These are phyloP conservation scores for Beauveria sp. DNA, from an alignment of 2,329 filamentous ascomycete species.

Conservation along the genomic window DNA sequence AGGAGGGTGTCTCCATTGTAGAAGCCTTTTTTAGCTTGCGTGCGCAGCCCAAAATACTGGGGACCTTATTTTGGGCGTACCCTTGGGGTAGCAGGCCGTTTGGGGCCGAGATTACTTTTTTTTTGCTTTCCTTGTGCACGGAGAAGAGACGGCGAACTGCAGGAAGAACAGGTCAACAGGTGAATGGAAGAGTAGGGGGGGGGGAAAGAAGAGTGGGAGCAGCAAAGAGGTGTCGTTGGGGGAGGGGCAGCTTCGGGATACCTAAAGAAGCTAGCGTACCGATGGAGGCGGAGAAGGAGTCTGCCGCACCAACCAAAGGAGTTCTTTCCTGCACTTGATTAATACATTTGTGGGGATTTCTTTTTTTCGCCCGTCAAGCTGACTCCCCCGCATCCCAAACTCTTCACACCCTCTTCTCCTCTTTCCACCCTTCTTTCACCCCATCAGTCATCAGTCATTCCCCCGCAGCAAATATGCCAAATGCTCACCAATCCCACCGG, in stretches of 20 bases:
- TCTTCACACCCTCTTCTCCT: neutral
- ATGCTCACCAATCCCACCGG: neutral
- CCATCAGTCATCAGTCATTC: neutral
- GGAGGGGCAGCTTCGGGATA: neutral
- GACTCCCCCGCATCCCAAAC: neutral
- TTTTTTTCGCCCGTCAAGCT: neutral
- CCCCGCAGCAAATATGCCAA: neutral
- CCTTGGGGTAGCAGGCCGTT: slow-evolving; percentile 8
- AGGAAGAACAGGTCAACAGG: neutral
- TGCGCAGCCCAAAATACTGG: slow-evolving; percentile 8
- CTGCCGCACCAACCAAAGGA: neutral
- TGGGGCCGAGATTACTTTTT: neutral
- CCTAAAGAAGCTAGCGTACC: neutral
- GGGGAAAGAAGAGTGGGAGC: neutral
- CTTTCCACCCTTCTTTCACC: neutral
- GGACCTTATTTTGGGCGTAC: neutral
- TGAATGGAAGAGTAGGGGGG: neutral
- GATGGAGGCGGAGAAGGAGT: neutral
- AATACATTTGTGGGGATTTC: neutral
- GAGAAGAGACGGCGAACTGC: neutral
- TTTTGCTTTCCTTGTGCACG: neutral
- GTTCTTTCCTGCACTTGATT: neutral
- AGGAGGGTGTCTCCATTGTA: neutral
- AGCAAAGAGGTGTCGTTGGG: neutral
- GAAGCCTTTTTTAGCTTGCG: neutral